These are phyloP conservation scores for Pythium dissimile DNA, from an alignment of 352 stramenopile species.

Conservation along the genomic window DNA sequence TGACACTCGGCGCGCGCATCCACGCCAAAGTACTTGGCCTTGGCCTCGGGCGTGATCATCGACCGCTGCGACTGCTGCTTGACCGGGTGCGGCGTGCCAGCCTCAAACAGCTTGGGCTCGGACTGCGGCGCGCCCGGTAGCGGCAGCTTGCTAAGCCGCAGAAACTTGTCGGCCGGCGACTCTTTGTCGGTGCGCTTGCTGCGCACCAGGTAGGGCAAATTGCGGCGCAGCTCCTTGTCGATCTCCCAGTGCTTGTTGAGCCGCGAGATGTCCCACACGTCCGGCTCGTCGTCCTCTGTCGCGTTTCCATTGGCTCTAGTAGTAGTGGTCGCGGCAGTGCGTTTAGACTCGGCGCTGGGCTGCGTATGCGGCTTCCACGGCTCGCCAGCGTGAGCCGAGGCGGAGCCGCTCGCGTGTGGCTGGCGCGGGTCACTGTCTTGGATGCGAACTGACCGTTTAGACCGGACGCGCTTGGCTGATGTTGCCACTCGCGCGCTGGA, in stretches of 20 bases:
- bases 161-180: conserved; percentile 53
- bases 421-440: too few species aligned
- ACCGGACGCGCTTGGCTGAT: too few species aligned
- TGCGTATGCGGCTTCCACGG: conserved; percentile 16
- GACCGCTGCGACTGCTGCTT: conserved; percentile 26
- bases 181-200: conserved; percentile 44
- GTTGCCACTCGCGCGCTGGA: too few species aligned
- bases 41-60: conserved; percentile 48
- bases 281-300: conserved; percentile 1
- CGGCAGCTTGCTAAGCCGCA: conserved; percentile 55
- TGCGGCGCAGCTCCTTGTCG: conserved; percentile 51
- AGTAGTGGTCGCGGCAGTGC: not conserved
- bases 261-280: conserved; percentile 62
- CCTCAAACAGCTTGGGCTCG: conserved; percentile 32
- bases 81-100: conserved; percentile 21
- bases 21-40: conserved; percentile 65
- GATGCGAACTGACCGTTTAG: too few species aligned
- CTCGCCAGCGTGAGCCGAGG: too few species aligned
- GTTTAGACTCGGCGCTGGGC: not conserved
- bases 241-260: conserved; percentile 78
- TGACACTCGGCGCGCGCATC: conserved; percentile 47
- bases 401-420: too few species aligned
- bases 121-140: conserved; percentile 25
- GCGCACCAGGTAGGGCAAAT: conserved; percentile 53
- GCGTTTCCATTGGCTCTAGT: not conserved